Base-by-base conservation (phyloP, 129 eudicot genomes). In the Helianthus tuberosus region DNA sequence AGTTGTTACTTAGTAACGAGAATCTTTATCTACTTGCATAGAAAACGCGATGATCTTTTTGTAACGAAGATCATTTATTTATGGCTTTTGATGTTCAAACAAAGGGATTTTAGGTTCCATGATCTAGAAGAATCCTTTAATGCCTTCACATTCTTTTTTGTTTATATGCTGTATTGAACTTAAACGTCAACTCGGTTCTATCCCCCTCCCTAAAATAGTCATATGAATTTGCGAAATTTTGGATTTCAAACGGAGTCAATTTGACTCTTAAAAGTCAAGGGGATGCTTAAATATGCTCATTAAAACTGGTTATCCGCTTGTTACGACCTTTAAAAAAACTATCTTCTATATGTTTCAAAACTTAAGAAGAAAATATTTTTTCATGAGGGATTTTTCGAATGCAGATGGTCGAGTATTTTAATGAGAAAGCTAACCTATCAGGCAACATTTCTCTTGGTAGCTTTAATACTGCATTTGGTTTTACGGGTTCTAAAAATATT, bases 391-490 rank as follows among this genome's bases (percentile, higher is more conserved):
- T n/a, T 43, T 11, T 46, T 17, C 61, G 35, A 79, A 54, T 75
- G 84, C 96, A 93, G 98, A 93, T 93, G 98, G 89, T 82, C 44
- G 96, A 88, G 76, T 87, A 89, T 68, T 85, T 84, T 84, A 93
- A 93, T 80, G 84, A 86, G 75, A 93, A 78, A 76, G 95, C 96
- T 57, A 75, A 83, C 78, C 64, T 93, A 66, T 73, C 86, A 13
- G 96, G 88, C 15, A 64, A 78, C 8, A 16, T 86, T 70, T 96
- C 98, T 73, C 90, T 93, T 61, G 98, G 98, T 71, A 85, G 96
- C 81, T 93, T 93, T 81, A 93, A 89, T 81, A 85, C 87, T 74
- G 92, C 96, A 41, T 93, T 89, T 78, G 88, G 89, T 66, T 88
- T 79, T 62, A 87, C 92, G 61, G 95, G 96, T 43, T 87, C 89